phyloP scores from a whole-genome alignment of 495 filamentous ascomycete genomes.

The Haplographium delicatum region DNA sequence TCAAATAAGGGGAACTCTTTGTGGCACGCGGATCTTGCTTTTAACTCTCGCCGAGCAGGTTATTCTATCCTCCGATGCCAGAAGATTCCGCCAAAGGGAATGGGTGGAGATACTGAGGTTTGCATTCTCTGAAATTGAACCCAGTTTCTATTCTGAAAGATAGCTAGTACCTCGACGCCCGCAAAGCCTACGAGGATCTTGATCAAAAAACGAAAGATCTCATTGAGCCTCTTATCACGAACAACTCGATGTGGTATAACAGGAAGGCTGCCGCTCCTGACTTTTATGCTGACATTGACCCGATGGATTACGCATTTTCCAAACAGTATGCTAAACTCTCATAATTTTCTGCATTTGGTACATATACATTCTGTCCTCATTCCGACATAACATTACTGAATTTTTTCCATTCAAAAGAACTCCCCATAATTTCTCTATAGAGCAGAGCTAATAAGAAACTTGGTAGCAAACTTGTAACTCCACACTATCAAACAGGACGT shows the following conservation, averaged over 20 bases:
- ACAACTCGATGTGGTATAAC: constrained; percentile 47
- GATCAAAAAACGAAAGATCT: constrained; percentile 33
- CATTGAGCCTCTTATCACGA: constrained; percentile 43
- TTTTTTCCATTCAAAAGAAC: too few species aligned
- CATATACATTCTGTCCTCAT: too few species aligned
- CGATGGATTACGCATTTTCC: constrained; percentile 35
- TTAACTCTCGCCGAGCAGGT: constrained; percentile 52
- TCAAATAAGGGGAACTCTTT: constrained; percentile 42
- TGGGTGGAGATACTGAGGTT: constrained; percentile 53
- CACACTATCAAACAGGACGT: too few species aligned
- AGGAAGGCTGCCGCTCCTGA: constrained; percentile 47
- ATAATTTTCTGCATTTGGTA: constrained; percentile 47
- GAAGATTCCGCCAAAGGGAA: constrained; percentile 44
- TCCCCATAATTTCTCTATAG: too few species aligned
- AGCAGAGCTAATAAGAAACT: too few species aligned
- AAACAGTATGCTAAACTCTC: constrained; percentile 45
- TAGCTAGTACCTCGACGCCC: constrained; percentile 52
- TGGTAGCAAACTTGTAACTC: too few species aligned
- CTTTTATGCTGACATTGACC: constrained; percentile 43
- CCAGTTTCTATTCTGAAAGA: too few species aligned
- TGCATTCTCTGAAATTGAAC: too few species aligned
- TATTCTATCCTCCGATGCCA: constrained; percentile 49
- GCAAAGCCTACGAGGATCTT: constrained; percentile 49
- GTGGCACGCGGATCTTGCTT: constrained; percentile 54
- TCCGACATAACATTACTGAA: too few species aligned